Conservation (phyloP, 1,139 yeast species). For the Hansenula sp. region DNA sequence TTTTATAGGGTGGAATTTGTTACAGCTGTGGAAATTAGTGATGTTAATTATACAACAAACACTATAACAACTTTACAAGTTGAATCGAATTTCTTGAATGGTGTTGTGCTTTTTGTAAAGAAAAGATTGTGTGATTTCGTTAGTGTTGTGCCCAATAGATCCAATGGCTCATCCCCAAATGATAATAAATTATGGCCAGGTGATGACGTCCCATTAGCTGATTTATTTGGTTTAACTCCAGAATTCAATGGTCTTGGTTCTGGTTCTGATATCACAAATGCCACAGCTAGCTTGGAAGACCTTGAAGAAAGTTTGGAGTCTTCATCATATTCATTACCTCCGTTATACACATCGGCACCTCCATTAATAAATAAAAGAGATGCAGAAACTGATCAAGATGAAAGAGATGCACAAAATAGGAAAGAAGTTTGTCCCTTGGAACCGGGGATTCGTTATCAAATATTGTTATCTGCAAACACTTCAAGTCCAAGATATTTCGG, state of each 20-base stretch:
- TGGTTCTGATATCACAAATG: not conserved
- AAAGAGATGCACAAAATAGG: too few relatives aligned
- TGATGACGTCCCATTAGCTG: not conserved
- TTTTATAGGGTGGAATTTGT: conserved; percentile 9
- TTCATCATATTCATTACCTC: not conserved
- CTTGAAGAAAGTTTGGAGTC: not conserved
- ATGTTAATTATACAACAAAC: conserved; percentile 43
- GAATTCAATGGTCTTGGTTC: not conserved
- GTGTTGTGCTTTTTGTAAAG: conserved; percentile 37
- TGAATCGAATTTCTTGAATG: conserved; percentile 37
- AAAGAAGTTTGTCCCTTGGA: conserved; percentile 2
- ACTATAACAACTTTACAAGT: conserved; percentile 46
- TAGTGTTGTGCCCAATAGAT: conserved; percentile 6
- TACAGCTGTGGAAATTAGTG: conserved; percentile 23
- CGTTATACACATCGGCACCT: not conserved
- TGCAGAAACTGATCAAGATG: not conserved
- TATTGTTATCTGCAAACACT: conserved; percentile 5
- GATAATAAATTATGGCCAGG: not conserved
- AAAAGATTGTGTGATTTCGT: conserved; percentile 44
- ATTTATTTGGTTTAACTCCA: not conserved
- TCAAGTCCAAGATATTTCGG: conserved; percentile 10
- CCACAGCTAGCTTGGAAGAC: not conserved
- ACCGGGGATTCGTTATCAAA: conserved; percentile 6
- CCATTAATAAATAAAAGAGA: not conserved
- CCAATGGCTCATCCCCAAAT: not conserved